These are phyloP conservation scores for Candida sp. DNA, from an alignment of 1,139 yeast species.

Conservation along the genomic window DNA sequence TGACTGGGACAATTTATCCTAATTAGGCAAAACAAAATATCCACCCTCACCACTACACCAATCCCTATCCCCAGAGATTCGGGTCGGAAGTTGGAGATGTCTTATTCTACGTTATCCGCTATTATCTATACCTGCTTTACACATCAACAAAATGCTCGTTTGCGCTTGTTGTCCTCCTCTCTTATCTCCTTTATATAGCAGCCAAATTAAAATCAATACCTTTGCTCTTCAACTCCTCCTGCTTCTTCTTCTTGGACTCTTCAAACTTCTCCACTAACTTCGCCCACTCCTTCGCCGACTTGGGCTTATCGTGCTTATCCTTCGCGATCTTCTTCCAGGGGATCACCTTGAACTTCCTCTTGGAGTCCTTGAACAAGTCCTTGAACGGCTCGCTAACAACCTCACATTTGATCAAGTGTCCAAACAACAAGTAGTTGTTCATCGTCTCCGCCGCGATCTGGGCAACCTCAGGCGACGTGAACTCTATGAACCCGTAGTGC, in stretches of 20 bases:
- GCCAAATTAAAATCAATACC: conserved; percentile 55
- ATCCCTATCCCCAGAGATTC: no score
- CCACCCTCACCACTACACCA: no score
- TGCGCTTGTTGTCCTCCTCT: background rate
- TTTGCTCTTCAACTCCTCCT: conserved; percentile 49
- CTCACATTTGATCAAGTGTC: conserved; percentile 79
- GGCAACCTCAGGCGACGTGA: conserved; percentile 76
- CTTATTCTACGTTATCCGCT: background rate
- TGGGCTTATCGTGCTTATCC: conserved; percentile 59
- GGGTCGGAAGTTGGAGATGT: no score
- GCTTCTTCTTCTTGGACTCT: conserved; percentile 44
- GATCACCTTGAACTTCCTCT: conserved; percentile 55
- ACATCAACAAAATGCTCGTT: background rate
- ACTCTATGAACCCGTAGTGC: conserved; percentile 93
- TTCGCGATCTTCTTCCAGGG: conserved; percentile 66
- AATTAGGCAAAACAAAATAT: no score
- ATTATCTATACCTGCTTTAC: background rate
- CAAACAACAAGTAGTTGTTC: conserved; percentile 91
- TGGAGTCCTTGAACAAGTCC: conserved; percentile 59
- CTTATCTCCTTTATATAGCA: conserved; percentile 9
- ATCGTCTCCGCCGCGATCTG: conserved; percentile 91
- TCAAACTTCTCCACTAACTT: conserved; percentile 50
- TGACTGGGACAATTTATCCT: no score
- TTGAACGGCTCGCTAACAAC: conserved; percentile 53
- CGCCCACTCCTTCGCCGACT: conserved; percentile 63